These are phyloP conservation scores for Pyrenophora tritici-repentis DNA, from an alignment of 2,329 filamentous ascomycete species.

Conservation along the genomic window DNA sequence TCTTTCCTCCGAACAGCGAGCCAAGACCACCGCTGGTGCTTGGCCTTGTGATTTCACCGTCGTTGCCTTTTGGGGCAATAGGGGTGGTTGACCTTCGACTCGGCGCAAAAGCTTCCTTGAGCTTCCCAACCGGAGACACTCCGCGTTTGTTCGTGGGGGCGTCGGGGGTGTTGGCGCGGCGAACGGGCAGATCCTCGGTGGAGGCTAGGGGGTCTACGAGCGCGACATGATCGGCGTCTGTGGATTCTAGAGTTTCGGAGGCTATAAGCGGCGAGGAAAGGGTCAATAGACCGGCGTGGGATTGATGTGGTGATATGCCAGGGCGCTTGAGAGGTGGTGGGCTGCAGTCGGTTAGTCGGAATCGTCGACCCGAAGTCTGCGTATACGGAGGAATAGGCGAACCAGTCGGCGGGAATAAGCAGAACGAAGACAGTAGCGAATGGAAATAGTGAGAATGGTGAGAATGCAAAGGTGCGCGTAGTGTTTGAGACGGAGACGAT, in stretches of 20 bases:
- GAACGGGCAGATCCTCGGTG: constrained; percentile 34
- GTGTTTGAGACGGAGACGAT: constrained; percentile 17
- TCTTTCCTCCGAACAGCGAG: constrained; percentile 49
- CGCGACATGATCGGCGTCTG: constrained; percentile 26
- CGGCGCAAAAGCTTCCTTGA: constrained; percentile 71
- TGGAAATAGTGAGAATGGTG: constrained; percentile 16
- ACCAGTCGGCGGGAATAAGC: constrained; percentile 6
- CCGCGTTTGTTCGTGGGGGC: constrained; percentile 57
- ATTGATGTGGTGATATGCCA: constrained; percentile 53
- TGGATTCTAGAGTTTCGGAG: constrained; percentile 47
- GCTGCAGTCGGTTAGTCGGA: constrained; percentile 37
- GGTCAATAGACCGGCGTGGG: constrained; percentile 56
- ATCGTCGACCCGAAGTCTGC: constrained; percentile 18
- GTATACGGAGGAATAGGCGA: constrained; percentile 18
- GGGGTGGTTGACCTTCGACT: constrained; percentile 30
- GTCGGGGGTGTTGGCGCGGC: constrained; percentile 42
- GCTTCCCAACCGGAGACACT: constrained; percentile 70
- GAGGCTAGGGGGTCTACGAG: constrained; percentile 41
- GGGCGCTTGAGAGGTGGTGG: constrained; percentile 43
- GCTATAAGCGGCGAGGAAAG: constrained; percentile 55
- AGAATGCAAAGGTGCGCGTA: constrained; percentile 14
- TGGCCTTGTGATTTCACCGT: constrained; percentile 49
- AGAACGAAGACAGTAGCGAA: constrained; percentile 12
- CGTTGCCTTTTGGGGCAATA: constrained; percentile 33
- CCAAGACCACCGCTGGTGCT: constrained; percentile 50